Base-by-base conservation (phyloP, 768 basidiomycete genomes). In the Rhodosporidiobolus sp. region DNA sequence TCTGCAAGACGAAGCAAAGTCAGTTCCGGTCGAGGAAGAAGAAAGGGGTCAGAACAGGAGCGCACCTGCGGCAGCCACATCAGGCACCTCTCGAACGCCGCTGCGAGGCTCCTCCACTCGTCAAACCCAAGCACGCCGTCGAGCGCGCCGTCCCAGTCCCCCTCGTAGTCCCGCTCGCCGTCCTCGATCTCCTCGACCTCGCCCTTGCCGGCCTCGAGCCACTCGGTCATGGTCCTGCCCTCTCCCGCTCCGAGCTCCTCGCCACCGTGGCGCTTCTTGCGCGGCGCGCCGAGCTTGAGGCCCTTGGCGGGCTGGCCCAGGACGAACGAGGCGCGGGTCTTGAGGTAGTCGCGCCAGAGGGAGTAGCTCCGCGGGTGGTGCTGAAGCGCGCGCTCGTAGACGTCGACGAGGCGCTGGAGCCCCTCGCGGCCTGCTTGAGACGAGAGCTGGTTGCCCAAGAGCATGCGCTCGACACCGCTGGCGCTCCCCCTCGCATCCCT, bases 41-140 rank as follows among this genome's bases (percentile, higher is more conserved):
- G 63, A 35, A 43, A 22, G 5, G 35, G 54, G 43, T 0, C 24
- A 53, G 34, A 22, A 35, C 43, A 16, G 24, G 0, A 24, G 83
- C 88, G 75, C 78, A 93, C 94, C 80, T 88, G 90, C 66, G 94
- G 92, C 61, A 97, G 81, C 90, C 93, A 98, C 88, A 92, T 92
- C 52, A 99, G 83, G 69, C 92, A 91, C 70, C 96, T 87, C 79
- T 99, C 96, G 79, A 92, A 95, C 0, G 87, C 86, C 16, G 92
- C 90, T 26, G 95, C 85, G 20, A 99, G 86, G 24, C 87, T 83
- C 79, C 87, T 92, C 96, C 96, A 99, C 81, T 99, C 96, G 76
- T 91, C 89, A 88, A 89, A 96, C 10, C 95, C 96, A n/a, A 96
- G 85, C 11, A 94, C 84, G 4, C 89, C 88, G 79, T 98, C 91